Evolutionary conservation across 2,329 filamentous ascomycete genomes (phyloP).

Genomic region (Triangularia setosa): DNA sequence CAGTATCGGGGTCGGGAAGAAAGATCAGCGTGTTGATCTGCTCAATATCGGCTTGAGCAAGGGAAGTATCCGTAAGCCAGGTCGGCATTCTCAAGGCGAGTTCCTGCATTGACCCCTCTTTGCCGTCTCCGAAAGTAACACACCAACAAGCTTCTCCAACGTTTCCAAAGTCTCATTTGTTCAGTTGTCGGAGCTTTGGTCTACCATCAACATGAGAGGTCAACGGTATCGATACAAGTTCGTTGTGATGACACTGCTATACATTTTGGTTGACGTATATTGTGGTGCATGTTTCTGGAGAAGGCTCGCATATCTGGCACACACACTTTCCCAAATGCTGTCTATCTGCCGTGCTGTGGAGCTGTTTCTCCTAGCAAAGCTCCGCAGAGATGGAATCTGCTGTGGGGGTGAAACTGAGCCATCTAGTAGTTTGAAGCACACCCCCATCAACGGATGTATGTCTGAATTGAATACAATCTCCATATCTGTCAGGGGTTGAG

Average conservation of each 20-base stretch:
- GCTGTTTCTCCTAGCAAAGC: neutral
- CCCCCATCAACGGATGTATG: neutral
- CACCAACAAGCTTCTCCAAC: neutral
- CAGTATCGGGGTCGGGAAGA: neutral
- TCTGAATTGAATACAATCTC: neutral
- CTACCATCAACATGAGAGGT: too few species aligned
- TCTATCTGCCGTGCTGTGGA: neutral
- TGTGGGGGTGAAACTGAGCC: neutral
- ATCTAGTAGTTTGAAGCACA: neutral
- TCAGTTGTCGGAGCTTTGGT: too few species aligned
- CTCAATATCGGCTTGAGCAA: neutral
- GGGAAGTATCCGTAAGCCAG: neutral
- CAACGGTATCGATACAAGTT: too few species aligned
- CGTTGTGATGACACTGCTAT: too few species aligned
- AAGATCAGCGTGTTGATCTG: neutral
- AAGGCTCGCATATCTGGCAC: too few species aligned
- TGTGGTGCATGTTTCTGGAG: too few species aligned
- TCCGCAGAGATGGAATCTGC: neutral
- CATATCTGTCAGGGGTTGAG: neutral
- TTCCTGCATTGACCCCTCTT: neutral
- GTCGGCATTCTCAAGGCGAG: neutral
- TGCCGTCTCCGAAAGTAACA: neutral
- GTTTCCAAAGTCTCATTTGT: neutral
- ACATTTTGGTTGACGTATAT: too few species aligned
- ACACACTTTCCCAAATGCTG: neutral